Evolutionary conservation across 2,329 filamentous ascomycete genomes (phyloP).

Genomic region (Penicillium crustosum): DNA sequence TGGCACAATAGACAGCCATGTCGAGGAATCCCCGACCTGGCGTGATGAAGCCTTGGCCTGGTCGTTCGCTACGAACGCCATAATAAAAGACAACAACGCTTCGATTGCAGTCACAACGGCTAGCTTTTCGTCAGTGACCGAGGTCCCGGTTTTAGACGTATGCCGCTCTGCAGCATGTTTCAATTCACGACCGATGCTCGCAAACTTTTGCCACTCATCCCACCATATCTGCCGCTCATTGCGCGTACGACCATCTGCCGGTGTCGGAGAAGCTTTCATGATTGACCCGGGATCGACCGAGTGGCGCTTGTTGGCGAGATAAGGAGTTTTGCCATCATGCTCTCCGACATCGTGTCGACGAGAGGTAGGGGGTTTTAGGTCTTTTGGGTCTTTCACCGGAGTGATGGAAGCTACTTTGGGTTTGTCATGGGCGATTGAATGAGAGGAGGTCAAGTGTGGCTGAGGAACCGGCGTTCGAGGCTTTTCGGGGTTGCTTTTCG

Average conservation of each 20-base stretch:
- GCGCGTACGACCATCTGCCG: conserved; percentile 28
- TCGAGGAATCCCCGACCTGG: conserved; percentile 40
- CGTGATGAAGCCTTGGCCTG: conserved; percentile 39
- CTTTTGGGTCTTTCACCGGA: conserved; percentile 47
- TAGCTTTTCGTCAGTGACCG: conserved; percentile 36
- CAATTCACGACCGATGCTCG: conserved; percentile 45
- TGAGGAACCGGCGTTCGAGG: conserved; percentile 38
- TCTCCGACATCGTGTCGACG: conserved; percentile 43
- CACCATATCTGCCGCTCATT: conserved; percentile 45
- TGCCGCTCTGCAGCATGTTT: conserved; percentile 47
- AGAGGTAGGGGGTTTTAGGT: conserved; percentile 38
- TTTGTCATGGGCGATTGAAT: conserved; percentile 28
- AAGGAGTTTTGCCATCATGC: conserved; percentile 42
- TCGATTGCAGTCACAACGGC: conserved; percentile 45
- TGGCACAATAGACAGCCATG: conserved; percentile 50
- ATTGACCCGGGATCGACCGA: conserved; percentile 26
- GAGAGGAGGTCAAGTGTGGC: conserved; percentile 37
- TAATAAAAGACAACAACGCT: conserved; percentile 49
- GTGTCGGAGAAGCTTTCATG: conserved; percentile 32
- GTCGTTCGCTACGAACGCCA: conserved; percentile 48
- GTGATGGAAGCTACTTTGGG: conserved; percentile 37
- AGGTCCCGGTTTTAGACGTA: conserved; percentile 32
- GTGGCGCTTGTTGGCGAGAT: conserved; percentile 30
- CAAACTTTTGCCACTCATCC: conserved; percentile 45
- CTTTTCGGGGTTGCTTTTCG: conserved; percentile 36